Conservation (phyloP, 2,329 filamentous ascomycete species). For the Aspergillus sp. region DNA sequence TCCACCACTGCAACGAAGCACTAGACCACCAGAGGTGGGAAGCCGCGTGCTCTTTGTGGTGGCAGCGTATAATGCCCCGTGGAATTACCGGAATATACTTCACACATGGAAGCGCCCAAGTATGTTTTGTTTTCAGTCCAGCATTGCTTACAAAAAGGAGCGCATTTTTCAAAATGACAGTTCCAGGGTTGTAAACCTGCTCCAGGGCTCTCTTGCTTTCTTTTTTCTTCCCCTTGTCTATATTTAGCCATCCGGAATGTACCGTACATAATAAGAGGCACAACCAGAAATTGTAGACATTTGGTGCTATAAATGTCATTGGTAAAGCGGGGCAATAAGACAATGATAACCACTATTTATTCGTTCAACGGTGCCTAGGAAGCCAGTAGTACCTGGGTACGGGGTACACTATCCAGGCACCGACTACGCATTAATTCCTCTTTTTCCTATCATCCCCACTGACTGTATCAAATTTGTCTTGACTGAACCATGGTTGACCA, state of each 20-base stretch:
- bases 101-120: background rate
- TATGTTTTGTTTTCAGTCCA: background rate
- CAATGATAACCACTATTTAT: background rate
- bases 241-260: background rate
- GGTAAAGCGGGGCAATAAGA: background rate
- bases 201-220: background rate
- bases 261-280: background rate
- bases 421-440: slow-evolving; percentile 10
- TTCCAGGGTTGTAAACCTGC: background rate
- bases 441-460: slow-evolving; percentile 20
- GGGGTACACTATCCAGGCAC: background rate
- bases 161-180: background rate
- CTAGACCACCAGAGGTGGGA: background rate
- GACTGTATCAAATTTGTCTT: slow-evolving; percentile 21
- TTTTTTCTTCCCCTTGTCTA: background rate
- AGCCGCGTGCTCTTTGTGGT: background rate
- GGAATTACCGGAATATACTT: background rate
- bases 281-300: background rate
- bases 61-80: background rate
- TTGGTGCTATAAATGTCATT: background rate
- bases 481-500: slow-evolving; percentile 19
- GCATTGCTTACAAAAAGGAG: background rate
- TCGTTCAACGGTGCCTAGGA: background rate
- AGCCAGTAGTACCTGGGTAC: background rate
- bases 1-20: background rate